These are phyloP conservation scores for Pleurotus pulmonarius DNA, from an alignment of 768 basidiomycete species.

Conservation along the genomic window DNA sequence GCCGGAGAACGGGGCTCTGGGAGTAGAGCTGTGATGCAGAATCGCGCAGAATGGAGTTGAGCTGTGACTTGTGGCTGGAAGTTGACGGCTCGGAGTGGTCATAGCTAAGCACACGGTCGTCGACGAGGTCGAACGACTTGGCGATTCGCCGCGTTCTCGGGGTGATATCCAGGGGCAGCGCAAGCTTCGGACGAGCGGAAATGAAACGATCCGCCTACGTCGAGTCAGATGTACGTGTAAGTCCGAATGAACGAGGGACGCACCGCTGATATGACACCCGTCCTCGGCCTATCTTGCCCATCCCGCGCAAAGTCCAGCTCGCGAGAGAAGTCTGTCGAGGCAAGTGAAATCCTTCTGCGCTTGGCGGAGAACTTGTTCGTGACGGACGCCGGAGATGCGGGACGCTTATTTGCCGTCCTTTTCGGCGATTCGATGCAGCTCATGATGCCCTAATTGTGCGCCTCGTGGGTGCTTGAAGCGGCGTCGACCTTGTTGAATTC, in stretches of 20 bases:
- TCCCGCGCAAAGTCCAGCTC: constrained; percentile 21
- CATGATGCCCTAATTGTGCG: background rate
- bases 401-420: constrained; percentile 22
- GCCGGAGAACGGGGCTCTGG: constrained; percentile 20
- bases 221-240: no score
- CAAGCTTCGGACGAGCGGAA: constrained; percentile 43
- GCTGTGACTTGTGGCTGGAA: constrained; percentile 29
- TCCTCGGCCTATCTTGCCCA: constrained; percentile 6
- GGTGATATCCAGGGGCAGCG: constrained; percentile 55
- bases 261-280: no score
- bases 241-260: no score
- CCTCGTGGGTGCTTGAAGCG: no score
- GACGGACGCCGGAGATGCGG: constrained; percentile 31
- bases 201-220: constrained; percentile 60
- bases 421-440: background rate
- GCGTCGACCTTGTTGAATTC: no score
- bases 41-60: constrained; percentile 45
- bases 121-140: constrained; percentile 55
- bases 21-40: constrained; percentile 51
- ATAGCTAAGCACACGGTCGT: constrained; percentile 53
- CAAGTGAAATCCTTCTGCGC: constrained; percentile 36
- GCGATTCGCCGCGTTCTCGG: constrained; percentile 68
- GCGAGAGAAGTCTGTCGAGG: constrained; percentile 31
- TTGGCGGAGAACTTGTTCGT: constrained; percentile 39
- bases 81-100: constrained; percentile 31